phyloP scores from a whole-genome alignment of 257 asterid species.

The Euphrasia confusa region DNA sequence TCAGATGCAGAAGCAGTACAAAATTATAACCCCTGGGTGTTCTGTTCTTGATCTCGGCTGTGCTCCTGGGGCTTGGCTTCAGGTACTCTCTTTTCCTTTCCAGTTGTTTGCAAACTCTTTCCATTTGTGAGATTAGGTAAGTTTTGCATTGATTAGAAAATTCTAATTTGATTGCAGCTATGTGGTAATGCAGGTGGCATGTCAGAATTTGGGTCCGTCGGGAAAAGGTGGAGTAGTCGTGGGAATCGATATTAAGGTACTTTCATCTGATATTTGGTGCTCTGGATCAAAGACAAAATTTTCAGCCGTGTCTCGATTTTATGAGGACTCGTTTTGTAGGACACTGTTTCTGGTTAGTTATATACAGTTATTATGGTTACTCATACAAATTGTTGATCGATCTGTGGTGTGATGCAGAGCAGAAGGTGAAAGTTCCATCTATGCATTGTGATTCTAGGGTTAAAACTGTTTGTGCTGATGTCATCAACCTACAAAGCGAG shows the following conservation, averaged over 20 bases:
- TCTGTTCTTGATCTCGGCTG: slow-evolving; percentile 92
- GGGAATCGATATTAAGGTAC: slow-evolving; percentile 78
- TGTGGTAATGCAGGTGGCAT: slow-evolving; percentile 56
- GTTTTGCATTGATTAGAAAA: not conserved
- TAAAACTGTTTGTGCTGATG: slow-evolving; percentile 72
- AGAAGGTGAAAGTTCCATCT: slow-evolving; percentile 90
- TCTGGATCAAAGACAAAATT: not conserved
- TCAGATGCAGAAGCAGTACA: slow-evolving; percentile 81
- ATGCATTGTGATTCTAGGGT: slow-evolving; percentile 79
- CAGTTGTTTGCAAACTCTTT: not conserved
- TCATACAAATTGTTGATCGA: slow-evolving; percentile 8
- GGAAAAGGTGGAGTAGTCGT: slow-evolving; percentile 69
- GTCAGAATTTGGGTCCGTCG: slow-evolving; percentile 74
- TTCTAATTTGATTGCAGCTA: slow-evolving; percentile 9
- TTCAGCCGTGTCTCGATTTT: not conserved
- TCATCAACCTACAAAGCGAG: slow-evolving; percentile 46
- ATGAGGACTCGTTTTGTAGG: not conserved
- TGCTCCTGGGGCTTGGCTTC: slow-evolving; percentile 99
- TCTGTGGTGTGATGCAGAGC: slow-evolving; percentile 45
- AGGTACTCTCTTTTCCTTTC: slow-evolving; percentile 32
- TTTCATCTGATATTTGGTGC: not conserved
- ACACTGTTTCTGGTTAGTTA: not conserved
- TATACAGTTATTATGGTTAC: not conserved
- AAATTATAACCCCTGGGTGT: slow-evolving; percentile 61
- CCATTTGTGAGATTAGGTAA: not conserved